These are phyloP conservation scores for Suillus luteus DNA, from an alignment of 768 basidiomycete species.

Conservation along the genomic window DNA sequence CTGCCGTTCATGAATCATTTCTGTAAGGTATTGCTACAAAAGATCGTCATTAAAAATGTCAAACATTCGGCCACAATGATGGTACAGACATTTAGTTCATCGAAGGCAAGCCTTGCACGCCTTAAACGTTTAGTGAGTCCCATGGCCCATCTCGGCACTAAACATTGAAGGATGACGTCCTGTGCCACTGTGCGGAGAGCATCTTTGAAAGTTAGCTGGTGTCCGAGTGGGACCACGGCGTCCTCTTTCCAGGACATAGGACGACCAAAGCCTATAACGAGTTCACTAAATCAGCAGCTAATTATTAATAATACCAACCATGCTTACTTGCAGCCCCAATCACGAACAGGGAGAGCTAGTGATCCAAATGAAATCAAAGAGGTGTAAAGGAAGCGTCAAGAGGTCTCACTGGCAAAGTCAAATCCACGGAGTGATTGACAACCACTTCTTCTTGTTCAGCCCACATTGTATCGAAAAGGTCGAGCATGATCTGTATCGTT, in stretches of 20 bases:
- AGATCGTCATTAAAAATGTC: background rate
- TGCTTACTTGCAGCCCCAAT: conserved; percentile 52
- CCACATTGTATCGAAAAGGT: conserved; percentile 53
- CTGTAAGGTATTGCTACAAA: conserved; percentile 45
- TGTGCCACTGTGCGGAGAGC: conserved; percentile 46
- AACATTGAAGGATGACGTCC: conserved; percentile 38
- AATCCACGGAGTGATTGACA: conserved; percentile 48
- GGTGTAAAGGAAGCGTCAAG: conserved; percentile 10
- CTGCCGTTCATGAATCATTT: conserved; percentile 53
- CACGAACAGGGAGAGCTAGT: conserved; percentile 55
- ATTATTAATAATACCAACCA: background rate
- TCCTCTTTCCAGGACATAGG: conserved; percentile 51
- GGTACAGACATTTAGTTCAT: conserved; percentile 42
- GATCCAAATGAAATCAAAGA: conserved; percentile 17
- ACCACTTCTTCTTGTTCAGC: conserved; percentile 39
- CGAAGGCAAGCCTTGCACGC: conserved; percentile 38
- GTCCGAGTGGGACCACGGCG: conserved; percentile 41
- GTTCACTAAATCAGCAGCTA: background rate
- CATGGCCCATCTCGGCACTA: conserved; percentile 43
- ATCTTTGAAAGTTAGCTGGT: conserved; percentile 50
- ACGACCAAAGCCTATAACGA: conserved; percentile 49
- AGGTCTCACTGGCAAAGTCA: conserved; percentile 52
- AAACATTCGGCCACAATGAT: background rate
- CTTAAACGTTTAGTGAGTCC: conserved; percentile 37
- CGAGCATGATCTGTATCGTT: conserved; percentile 43